Conservation (phyloP, 305 asterid species). For the Rubia peregrina region DNA sequence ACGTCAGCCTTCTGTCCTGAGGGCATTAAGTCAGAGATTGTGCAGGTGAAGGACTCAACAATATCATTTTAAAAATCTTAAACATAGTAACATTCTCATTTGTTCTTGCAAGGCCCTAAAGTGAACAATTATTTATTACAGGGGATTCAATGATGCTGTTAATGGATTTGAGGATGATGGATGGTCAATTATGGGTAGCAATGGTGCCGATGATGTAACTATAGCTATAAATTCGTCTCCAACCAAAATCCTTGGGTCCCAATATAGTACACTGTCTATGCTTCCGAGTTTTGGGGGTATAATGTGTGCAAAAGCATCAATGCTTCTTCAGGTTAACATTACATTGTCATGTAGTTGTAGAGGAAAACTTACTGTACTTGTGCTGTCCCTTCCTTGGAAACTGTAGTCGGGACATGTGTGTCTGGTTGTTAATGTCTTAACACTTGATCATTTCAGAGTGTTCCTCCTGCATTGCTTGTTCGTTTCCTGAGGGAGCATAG, state of each 20-base stretch:
- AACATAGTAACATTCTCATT: too few relatives aligned
- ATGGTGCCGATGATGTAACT: constrained; percentile 87
- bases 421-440: neutral
- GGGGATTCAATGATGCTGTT: constrained; percentile 96
- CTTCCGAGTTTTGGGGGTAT: constrained; percentile 81
- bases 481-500: constrained; percentile 96
- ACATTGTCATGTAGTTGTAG: neutral
- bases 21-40: constrained; percentile 79
- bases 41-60: constrained; percentile 46
- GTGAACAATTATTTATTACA: constrained; percentile 17
- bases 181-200: constrained; percentile 79
- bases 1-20: constrained; percentile 81
- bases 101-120: neutral
- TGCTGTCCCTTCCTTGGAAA: neutral
- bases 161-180: constrained; percentile 94
- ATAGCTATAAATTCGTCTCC: constrained; percentile 77
- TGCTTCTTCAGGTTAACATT: constrained; percentile 83
- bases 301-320: constrained; percentile 91
- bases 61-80: neutral
- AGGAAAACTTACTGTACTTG: neutral
- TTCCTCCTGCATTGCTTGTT: constrained; percentile 87
- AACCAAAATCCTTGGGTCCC: constrained; percentile 67
- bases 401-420: neutral
- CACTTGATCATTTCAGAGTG: constrained; percentile 39
- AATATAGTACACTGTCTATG: constrained; percentile 52